A percentile compares a stretch with the other conserved stretches of the same genome.
These are phyloP conservation scores for Plasmodium fragile DNA, from an alignment of 169 alveolate genomes.

Conservation along the genomic window DNA sequence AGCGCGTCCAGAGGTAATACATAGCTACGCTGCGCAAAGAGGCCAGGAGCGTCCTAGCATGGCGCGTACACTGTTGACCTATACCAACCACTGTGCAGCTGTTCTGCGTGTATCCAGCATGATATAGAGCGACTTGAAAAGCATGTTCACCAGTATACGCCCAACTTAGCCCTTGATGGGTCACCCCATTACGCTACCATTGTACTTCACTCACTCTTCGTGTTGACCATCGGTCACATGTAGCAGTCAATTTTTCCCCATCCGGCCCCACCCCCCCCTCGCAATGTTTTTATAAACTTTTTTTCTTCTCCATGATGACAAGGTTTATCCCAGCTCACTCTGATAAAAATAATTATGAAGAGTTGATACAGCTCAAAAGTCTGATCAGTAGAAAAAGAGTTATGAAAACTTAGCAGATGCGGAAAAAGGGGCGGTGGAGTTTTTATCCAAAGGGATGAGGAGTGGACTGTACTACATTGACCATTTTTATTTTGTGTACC, in stretches of 20 bases:
- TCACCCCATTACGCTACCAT: not conserved
- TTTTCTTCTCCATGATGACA: conserved; percentile 67
- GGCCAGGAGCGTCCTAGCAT: not conserved
- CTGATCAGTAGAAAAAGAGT: conserved; percentile 56
- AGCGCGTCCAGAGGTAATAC: conserved; percentile 93
- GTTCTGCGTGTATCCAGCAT: not conserved
- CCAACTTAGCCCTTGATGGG: not conserved
- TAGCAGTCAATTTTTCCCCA: not conserved
- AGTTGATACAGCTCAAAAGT: conserved; percentile 41
- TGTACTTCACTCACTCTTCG: not conserved
- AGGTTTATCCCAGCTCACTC: conserved; percentile 76
- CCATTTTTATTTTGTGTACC: not conserved
- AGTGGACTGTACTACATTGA: not conserved
- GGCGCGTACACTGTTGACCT: not conserved
- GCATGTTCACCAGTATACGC: not conserved
- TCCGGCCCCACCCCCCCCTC: not conserved
- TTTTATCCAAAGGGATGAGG: not conserved
- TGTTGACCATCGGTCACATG: not conserved
- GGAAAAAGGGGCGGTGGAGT: too few relatives aligned
- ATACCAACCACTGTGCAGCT: not conserved
- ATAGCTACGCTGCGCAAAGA: not conserved
- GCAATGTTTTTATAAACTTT: not conserved
- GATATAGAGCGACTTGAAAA: not conserved
- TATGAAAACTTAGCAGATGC: not conserved
- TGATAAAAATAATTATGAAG: conserved; percentile 49